A percentile compares a stretch with the other conserved stretches of the same genome.
Conservation (phyloP, 257 asterid genomes). For the Striga asiatica region DNA sequence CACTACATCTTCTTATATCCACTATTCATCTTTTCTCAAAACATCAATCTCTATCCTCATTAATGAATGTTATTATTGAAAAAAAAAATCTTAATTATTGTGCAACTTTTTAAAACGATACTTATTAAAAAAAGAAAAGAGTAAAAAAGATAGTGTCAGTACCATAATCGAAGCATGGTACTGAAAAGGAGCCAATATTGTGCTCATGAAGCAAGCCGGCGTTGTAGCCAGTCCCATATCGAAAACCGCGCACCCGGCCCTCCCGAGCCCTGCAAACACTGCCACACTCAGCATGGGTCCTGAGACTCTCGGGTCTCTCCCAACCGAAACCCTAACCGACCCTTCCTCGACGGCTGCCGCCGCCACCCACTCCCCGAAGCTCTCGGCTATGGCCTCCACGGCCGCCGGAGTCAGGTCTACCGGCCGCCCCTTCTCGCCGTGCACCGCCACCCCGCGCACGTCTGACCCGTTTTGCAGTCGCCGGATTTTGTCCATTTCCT, state of each 20-base stretch:
- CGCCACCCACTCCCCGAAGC: conserved; percentile 87
- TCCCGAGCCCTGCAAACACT: conserved; percentile 54
- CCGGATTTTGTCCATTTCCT: conserved; percentile 67
- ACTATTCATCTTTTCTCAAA: too few species aligned
- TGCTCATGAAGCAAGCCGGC: conserved; percentile 96
- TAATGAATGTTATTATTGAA: too few species aligned
- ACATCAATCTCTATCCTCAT: too few species aligned
- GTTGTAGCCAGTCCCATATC: conserved; percentile 97
- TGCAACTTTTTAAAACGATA: too few species aligned
- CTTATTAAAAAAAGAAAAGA: neutral
- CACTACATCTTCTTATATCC: too few species aligned
- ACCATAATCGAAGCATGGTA: conserved; percentile 91
- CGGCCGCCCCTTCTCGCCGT: conserved; percentile 67
- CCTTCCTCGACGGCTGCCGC: conserved; percentile 14
- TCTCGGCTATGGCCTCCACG: conserved; percentile 81
- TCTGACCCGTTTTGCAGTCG: conserved; percentile 87
- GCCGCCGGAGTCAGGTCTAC: conserved; percentile 79
- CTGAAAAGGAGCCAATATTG: conserved; percentile 51
- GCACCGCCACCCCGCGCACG: conserved; percentile 84
- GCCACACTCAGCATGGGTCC: conserved; percentile 55
- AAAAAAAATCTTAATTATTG: too few species aligned
- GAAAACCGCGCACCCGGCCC: conserved; percentile 61
- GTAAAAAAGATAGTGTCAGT: neutral
- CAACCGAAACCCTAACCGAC: conserved; percentile 54
- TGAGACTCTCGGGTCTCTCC: conserved; percentile 77